A percentile compares a stretch with the other conserved stretches of the same genome.
Conservation (phyloP, 257 asterid genomes). For the Plantago ovata region DNA sequence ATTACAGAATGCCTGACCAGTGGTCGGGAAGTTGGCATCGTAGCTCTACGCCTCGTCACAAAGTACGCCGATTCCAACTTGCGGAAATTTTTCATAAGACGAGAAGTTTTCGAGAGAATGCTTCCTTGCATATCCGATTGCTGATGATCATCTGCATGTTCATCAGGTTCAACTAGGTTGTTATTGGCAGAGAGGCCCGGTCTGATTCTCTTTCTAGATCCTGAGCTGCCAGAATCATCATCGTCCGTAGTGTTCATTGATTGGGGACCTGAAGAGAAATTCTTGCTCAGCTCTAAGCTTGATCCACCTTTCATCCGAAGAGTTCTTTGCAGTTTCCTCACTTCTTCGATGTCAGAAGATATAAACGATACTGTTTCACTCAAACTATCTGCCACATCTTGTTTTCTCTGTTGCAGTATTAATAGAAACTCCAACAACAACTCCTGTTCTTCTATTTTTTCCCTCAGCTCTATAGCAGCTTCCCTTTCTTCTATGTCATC, state of each 20-base stretch:
- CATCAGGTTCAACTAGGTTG: slow-evolving; percentile 31
- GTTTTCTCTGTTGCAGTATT: slow-evolving; percentile 69
- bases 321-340: slow-evolving; percentile 48
- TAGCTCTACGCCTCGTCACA: slow-evolving; percentile 51
- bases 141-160: slow-evolving; percentile 29
- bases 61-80: slow-evolving; percentile 83
- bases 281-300: slow-evolving; percentile 36
- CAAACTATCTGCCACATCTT: slow-evolving; percentile 59
- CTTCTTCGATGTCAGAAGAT: slow-evolving; percentile 82
- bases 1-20: slow-evolving; percentile 42
- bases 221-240: slow-evolving; percentile 56
- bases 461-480: slow-evolving; percentile 76
- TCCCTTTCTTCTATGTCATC: slow-evolving; percentile 73
- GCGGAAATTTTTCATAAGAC: slow-evolving; percentile 78
- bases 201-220: slow-evolving; percentile 69
- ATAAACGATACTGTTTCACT: slow-evolving; percentile 58
- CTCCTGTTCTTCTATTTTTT: slow-evolving; percentile 84
- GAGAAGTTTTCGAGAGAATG: slow-evolving; percentile 45
- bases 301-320: slow-evolving; percentile 46
- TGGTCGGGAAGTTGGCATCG: slow-evolving; percentile 35
- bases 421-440: slow-evolving; percentile 77
- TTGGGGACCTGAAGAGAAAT: slow-evolving; percentile 31
- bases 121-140: slow-evolving; percentile 38
- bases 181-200: slow-evolving; percentile 30
- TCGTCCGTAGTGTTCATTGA: slow-evolving; percentile 32